Evolutionary conservation across 768 basidiomycete genomes (phyloP).

Genomic region (Hygrophorus russula): DNA sequence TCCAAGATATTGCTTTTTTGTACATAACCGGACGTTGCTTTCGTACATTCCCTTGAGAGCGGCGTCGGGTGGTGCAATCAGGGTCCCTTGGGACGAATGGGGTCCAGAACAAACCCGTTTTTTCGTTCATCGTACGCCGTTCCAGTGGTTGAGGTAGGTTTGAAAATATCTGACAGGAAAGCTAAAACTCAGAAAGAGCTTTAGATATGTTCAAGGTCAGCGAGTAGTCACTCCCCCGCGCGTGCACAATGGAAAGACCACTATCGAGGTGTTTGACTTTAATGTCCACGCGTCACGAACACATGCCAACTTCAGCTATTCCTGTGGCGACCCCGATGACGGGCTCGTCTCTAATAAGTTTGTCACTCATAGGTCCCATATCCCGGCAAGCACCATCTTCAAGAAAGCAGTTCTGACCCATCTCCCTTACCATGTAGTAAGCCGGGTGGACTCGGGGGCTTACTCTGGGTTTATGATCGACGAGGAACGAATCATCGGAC

Average conservation of each 20-base stretch:
- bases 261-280: conserved; percentile 8
- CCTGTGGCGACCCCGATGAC: background rate
- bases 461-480: conserved; percentile 12
- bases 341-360: background rate
- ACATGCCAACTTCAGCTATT: background rate
- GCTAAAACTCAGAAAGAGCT: background rate
- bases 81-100: conserved; percentile 9
- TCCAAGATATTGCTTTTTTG: conserved; percentile 5
- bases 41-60: background rate
- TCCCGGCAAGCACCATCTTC: conserved; percentile 1
- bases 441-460: background rate
- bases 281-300: background rate
- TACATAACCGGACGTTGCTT: conserved; percentile 8
- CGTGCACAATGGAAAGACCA: background rate
- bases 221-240: conserved; percentile 7
- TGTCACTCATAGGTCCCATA: background rate
- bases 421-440: conserved; percentile 6
- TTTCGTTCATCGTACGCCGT: background rate
- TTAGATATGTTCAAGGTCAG: conserved; percentile 13
- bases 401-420: conserved; percentile 2
- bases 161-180: background rate
- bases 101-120: conserved; percentile 10
- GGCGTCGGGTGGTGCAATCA: background rate
- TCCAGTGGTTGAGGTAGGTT: conserved; percentile 8
- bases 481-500: conserved; percentile 9